Base-by-base conservation (phyloP, 1,284 basidiomycete genomes). In the Naganishia cerealis region DNA sequence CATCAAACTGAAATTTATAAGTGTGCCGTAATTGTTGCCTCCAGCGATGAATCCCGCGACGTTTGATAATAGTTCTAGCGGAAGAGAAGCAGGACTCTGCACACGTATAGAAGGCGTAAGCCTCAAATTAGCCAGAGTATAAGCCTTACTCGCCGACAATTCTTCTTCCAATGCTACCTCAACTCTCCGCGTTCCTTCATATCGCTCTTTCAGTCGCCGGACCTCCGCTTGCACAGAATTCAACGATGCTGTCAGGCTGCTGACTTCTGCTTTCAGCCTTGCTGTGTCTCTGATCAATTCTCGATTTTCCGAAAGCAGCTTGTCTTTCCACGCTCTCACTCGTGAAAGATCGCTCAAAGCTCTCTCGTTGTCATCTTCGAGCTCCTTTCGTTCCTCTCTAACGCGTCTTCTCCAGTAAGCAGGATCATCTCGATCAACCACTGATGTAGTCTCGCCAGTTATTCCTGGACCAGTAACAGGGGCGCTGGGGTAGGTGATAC, bases 21-120 rank as follows among this genome's bases (percentile, higher is more conserved):
- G 55, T 3, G 55, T 57, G 2, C 55, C 55, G 55, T 57, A 57
- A 24, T 36, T 57, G 38, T 57, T 24, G 7, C 18, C 21, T 38
- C 55, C 55, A 42, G 55, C 55, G n/a, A 57, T 6, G 33, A 57
- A 57, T 21, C 36, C 55, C n/a, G 55, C 55, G 9, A 57, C 40
- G 38, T 57, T 57, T 8, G 40, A 13, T 16, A 57, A 24, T 15
- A 57, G 33, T 40, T 57, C 55, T 7, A 57, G 33, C 7, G 55
- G 55, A 7, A 57, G 33, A 5, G 36, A 57, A 21, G 38, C 36
- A 9, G 55, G 38, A 40, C 55, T 36, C 55, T 57, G 16, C 38
- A 40, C 7, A 42, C n/a, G 8, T 12, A 8, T 9, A 24, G 9
- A 36, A 42, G 15, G 50, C 6, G n/a, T 57, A 6, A 39, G 55